Conservation (phyloP, 139 green algal species). For the Zygnema circumcarinatum region DNA sequence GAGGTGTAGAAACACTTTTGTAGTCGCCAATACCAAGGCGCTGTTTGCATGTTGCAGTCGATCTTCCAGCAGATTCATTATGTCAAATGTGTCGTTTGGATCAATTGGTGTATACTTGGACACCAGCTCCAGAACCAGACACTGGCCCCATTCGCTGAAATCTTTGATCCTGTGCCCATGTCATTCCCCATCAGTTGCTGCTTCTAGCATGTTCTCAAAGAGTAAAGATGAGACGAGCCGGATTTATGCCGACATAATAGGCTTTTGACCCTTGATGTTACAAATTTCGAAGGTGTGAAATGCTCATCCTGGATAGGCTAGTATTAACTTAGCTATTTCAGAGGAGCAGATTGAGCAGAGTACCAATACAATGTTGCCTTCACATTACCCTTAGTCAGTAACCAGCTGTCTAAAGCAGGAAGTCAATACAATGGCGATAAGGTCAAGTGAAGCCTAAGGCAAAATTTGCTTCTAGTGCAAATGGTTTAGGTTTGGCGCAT, state of each 20-base stretch:
- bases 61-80: conserved; percentile 95
- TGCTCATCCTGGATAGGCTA: too few relatives aligned
- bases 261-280: too few relatives aligned
- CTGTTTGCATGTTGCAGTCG: conserved; percentile 85
- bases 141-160: conserved; percentile 94
- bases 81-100: conserved; percentile 87
- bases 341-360: too few relatives aligned
- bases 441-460: too few relatives aligned
- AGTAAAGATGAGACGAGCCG: not conserved
- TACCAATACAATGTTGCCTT: too few relatives aligned
- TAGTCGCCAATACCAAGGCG: conserved; percentile 87
- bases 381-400: too few relatives aligned
- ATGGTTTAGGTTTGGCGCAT: too few relatives aligned
- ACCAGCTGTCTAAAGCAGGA: too few relatives aligned
- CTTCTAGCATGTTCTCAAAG: not conserved
- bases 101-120: conserved; percentile 72
- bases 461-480: too few relatives aligned
- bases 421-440: too few relatives aligned
- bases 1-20: conserved; percentile 91
- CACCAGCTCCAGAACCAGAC: conserved; percentile 86
- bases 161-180: conserved; percentile 79
- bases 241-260: not conserved
- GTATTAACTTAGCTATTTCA: too few relatives aligned
- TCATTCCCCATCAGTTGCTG: not conserved
- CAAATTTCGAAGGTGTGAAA: too few relatives aligned